Conservation (phyloP, 2,329 filamentous ascomycete genomes). For the Fusarium poae region DNA sequence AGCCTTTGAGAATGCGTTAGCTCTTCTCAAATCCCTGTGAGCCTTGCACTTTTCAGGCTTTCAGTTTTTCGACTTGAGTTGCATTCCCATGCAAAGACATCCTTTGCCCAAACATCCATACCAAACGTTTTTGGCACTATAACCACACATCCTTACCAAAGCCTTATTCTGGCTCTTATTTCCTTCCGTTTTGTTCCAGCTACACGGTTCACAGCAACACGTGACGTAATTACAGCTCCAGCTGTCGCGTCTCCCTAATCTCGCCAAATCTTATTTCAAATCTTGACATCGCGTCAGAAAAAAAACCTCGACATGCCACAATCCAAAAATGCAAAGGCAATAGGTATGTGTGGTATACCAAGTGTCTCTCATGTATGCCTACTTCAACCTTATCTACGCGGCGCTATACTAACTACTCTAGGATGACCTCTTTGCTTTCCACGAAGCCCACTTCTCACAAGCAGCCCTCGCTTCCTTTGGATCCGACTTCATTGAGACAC, state of each 20-base stretch:
- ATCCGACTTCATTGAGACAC: conserved; percentile 58
- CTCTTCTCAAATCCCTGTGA: conserved; percentile 61
- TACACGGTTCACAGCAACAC: conserved; percentile 32
- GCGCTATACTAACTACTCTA: conserved; percentile 52
- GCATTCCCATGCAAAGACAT: not conserved
- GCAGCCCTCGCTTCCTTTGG: conserved; percentile 62
- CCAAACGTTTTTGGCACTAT: conserved; percentile 2
- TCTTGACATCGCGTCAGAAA: conserved; percentile 16
- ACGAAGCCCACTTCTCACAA: conserved; percentile 69
- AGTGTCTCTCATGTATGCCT: conserved; percentile 48
- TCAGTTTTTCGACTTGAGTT: not conserved
- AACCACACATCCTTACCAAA: not conserved
- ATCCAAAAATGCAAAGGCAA: conserved; percentile 29
- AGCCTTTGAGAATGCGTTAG: conserved; percentile 73
- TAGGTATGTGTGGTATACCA: conserved; percentile 35
- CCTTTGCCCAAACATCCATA: not conserved
- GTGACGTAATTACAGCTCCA: conserved; percentile 38
- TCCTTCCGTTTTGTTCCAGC: not conserved
- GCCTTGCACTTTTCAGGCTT: conserved; percentile 1
- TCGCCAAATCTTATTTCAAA: conserved; percentile 19
- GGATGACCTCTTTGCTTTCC: conserved; percentile 72
- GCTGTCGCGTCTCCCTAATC: conserved; percentile 34
- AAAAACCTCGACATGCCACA: conserved; percentile 41
- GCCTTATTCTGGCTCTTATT: not conserved
- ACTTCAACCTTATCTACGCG: not conserved